Percentiles rank a stretch among this genome's conserved stretches.
Evolutionary conservation across 345 rosid genomes (phyloP).

Genomic region (Pseudoturritis turrita): DNA sequence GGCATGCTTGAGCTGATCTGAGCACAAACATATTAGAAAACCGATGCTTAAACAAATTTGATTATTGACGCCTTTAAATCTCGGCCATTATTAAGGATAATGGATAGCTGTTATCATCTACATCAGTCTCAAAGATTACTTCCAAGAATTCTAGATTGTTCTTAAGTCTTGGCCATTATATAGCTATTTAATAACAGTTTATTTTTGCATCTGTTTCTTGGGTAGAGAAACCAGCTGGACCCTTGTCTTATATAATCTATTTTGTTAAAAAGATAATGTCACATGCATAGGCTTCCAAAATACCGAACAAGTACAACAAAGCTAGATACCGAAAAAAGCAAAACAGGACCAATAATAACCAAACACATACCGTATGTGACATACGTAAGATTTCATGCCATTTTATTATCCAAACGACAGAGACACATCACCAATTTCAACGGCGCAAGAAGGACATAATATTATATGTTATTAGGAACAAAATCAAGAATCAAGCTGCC

Average conservation of each 20-base stretch:
- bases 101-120: too few relatives aligned
- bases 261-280: background rate
- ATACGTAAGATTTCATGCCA: background rate
- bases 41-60: too few relatives aligned
- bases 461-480: background rate
- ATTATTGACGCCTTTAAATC: too few relatives aligned
- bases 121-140: too few relatives aligned
- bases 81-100: too few relatives aligned
- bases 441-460: background rate
- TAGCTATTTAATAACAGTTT: too few relatives aligned
- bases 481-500: background rate
- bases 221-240: background rate
- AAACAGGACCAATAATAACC: background rate
- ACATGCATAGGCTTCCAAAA: background rate
- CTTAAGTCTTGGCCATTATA: too few relatives aligned
- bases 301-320: background rate
- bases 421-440: conserved; percentile 5
- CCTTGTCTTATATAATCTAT: background rate
- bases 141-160: too few relatives aligned
- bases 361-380: too few relatives aligned
- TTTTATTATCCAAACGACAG: background rate
- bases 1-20: too few relatives aligned
- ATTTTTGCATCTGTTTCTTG: background rate
- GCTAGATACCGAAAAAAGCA: background rate
- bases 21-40: too few relatives aligned